Percentiles rank a stretch among this genome's conserved stretches.
phyloP scores from a whole-genome alignment of 2,329 filamentous ascomycete genomes.

The Zymoseptoria crescenta region DNA sequence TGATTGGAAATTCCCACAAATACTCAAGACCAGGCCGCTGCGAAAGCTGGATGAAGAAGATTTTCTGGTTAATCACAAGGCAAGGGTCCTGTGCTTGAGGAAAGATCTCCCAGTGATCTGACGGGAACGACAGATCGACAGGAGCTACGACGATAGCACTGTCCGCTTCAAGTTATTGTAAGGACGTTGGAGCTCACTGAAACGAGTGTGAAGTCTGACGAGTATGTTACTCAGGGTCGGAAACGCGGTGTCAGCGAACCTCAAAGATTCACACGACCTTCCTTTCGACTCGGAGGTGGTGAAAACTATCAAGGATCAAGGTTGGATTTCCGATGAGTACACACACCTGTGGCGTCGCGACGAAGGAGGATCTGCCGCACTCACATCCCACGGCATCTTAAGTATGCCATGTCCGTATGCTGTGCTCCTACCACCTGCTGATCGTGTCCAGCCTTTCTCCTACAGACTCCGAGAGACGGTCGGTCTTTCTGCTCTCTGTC shows the following conservation, averaged over 20 bases:
- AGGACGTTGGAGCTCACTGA: conserved; percentile 3
- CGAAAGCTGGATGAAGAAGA: conserved; percentile 27
- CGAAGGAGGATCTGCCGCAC: conserved; percentile 26
- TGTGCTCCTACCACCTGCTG: not conserved
- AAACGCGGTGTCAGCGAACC: conserved; percentile 23
- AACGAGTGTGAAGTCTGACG: not conserved
- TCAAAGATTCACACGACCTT: conserved; percentile 22
- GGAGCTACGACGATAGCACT: conserved; percentile 30
- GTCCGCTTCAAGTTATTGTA: conserved; percentile 29
- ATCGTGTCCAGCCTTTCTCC: conserved; percentile 20
- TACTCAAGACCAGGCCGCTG: conserved; percentile 24
- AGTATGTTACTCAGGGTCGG: conserved; percentile 10
- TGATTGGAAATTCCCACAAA: conserved; percentile 25
- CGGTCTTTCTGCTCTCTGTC: conserved; percentile 29
- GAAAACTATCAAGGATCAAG: conserved; percentile 22
- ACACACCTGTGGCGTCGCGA: conserved; percentile 29
- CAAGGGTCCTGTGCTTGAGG: not conserved
- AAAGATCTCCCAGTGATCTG: not conserved
- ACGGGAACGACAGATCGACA: conserved; percentile 22
- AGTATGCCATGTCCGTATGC: conserved; percentile 12
- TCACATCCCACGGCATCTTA: conserved; percentile 26
- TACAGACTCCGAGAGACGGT: conserved; percentile 29
- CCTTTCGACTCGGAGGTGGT: conserved; percentile 21
- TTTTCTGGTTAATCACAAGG: conserved; percentile 28
- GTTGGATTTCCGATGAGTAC: conserved; percentile 29